Conservation (phyloP, 2,329 filamentous ascomycete genomes). For the Fusarium multiceps region DNA sequence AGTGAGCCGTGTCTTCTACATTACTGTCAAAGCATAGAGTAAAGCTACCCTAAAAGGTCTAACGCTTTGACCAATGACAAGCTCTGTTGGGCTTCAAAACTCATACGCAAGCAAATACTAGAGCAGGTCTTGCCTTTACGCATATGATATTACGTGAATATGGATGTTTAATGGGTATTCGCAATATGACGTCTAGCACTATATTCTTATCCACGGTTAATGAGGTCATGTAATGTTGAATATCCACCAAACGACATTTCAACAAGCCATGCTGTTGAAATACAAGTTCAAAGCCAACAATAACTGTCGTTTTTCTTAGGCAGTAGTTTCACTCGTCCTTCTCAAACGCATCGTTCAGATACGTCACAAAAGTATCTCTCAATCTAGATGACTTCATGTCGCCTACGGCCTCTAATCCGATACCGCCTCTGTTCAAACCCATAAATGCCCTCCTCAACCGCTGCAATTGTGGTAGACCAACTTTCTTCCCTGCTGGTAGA, state of each 20-base stretch:
- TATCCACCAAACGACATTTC: not conserved
- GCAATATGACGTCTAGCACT: not conserved
- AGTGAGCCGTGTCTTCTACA: not conserved
- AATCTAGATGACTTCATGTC: conserved; percentile 66
- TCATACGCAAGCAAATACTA: not conserved
- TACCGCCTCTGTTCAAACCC: conserved; percentile 77
- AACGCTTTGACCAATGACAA: conserved; percentile 4
- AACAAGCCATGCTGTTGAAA: not conserved
- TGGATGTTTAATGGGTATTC: not conserved
- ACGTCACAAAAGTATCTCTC: conserved; percentile 72
- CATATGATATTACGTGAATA: not conserved
- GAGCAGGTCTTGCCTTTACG: not conserved
- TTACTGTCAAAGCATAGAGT: not conserved
- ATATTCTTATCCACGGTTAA: not conserved
- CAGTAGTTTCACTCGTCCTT: conserved; percentile 59
- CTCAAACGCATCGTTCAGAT: conserved; percentile 74
- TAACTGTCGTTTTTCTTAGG: not conserved
- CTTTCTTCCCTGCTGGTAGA: conserved; percentile 69
- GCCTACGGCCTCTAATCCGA: conserved; percentile 65
- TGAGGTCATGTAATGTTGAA: not conserved
- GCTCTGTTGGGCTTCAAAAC: conserved; percentile 11
- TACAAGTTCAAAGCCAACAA: not conserved
- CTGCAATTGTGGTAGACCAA: conserved; percentile 81
- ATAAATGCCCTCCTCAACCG: conserved; percentile 82
- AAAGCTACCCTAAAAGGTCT: conserved; percentile 5